Conservation (phyloP, 352 stramenopile species). For the Globisporangium abappressorium region DNA sequence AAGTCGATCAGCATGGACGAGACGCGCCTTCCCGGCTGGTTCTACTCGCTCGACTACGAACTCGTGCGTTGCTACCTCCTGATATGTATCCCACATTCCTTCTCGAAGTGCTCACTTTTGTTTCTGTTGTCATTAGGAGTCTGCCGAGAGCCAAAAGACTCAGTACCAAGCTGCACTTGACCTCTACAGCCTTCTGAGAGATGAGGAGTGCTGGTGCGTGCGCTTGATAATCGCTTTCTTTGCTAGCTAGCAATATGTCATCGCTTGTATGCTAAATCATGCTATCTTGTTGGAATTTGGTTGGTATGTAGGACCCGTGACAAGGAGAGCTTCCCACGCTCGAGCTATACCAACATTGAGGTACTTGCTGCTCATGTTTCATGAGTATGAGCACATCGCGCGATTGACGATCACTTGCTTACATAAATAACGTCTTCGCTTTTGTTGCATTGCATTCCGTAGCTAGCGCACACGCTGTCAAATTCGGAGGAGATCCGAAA, state of each 20-base stretch:
- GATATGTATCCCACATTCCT: neutral
- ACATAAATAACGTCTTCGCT: neutral
- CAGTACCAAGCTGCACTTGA: constrained; percentile 46
- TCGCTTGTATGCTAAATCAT: neutral
- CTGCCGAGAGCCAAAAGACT: constrained; percentile 40
- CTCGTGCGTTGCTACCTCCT: constrained; percentile 25
- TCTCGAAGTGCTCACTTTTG: neutral
- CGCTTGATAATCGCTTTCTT: neutral
- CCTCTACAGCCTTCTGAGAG: constrained; percentile 63
- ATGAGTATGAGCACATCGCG: neutral
- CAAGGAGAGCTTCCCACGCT: constrained; percentile 78
- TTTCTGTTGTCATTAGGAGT: constrained; percentile 25
- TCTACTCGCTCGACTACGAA: constrained; percentile 57
- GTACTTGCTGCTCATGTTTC: constrained; percentile 17
- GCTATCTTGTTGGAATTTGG: neutral
- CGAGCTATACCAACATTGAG: constrained; percentile 70
- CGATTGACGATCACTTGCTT: neutral
- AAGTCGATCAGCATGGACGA: constrained; percentile 50
- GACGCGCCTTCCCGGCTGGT: constrained; percentile 54
- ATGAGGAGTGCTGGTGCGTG: constrained; percentile 66
- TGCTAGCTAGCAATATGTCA: neutral
- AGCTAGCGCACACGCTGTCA: constrained; percentile 30
- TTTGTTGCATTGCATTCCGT: neutral
- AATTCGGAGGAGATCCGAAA: constrained; percentile 23
- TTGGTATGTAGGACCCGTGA: constrained; percentile 48